Evolutionary conservation across 306 rosid genomes (phyloP), one percentile per base, ranked within the genome.

Genomic region (Ochetophila trinervis): DNA sequence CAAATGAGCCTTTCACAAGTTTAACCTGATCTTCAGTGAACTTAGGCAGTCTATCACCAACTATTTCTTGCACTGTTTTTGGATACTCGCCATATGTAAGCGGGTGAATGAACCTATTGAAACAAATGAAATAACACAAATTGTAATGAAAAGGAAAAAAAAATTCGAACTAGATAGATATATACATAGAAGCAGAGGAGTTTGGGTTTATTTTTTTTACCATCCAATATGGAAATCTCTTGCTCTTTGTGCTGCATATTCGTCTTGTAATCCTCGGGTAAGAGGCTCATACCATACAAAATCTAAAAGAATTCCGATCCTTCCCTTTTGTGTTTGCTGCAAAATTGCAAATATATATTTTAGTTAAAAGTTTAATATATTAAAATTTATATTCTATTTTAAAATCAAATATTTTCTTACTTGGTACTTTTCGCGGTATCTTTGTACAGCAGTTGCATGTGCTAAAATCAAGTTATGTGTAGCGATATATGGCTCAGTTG

Each of bases 51-150:
- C 98, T 87, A 0, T 80, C 45, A 42, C 96, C 96, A 55, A 87
- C 98, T 56, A 89, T 89, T 0, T 21, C 20, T 80, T 92, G 91
- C 45, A 92, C 68, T 8, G 98, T 87, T 78, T 18, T 89, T n/a
- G 98, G 98, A 76, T 93, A 93, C 79, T 89, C 96, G 0, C 98
- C 98, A 58, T 86, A 89, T 12, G 87, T 91, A 63, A 93, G 58
- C 17, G 98, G 98, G 73, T 93, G 95, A 71, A 93, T 62, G 82
- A 89, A 93, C 98, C 98, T 93, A 27, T 21, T 22, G 44, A 76
- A 76, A 9, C 53, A 34, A 15, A 52, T 51, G 16, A 2, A 4
- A 42, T 8, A 22, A 37, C 16, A n/a, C 12, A n/a, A 27, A 10
- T 63, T 17, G 16, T 30, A 50, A 22, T 17, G 9, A 50, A 19